Evolutionary conservation across 805 yeast species (phyloP).

Genomic region (Candida awuae): DNA sequence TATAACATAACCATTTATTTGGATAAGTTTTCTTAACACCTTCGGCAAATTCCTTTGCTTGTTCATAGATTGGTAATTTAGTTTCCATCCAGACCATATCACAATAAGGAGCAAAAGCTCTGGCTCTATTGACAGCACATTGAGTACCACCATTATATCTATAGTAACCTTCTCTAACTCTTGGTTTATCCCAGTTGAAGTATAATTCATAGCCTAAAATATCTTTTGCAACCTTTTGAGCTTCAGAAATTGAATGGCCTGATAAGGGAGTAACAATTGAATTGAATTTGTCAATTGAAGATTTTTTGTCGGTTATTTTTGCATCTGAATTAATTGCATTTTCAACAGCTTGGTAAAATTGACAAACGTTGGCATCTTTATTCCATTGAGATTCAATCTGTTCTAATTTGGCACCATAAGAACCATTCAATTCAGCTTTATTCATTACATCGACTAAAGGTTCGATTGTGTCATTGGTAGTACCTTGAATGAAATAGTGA

Average conservation of each 20-base stretch:
- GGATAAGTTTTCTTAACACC: constrained; percentile 81
- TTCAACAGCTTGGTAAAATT: constrained; percentile 85
- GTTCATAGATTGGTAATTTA: constrained; percentile 85
- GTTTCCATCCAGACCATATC: constrained; percentile 99
- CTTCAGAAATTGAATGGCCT: constrained; percentile 70
- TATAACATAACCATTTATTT: constrained; percentile 92
- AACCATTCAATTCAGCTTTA: constrained; percentile 72
- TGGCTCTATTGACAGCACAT: constrained; percentile 94
- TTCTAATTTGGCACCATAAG: constrained; percentile 62
- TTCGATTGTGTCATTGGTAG: constrained; percentile 75
- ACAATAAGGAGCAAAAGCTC: constrained; percentile 90
- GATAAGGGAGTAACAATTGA: constrained; percentile 67
- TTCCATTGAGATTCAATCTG: constrained; percentile 77
- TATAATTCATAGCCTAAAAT: constrained; percentile 73
- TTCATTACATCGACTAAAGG: constrained; percentile 72
- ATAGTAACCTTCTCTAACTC: constrained; percentile 96
- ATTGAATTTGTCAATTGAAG: constrained; percentile 56
- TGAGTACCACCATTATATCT: constrained; percentile 93
- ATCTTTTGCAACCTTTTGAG: constrained; percentile 64
- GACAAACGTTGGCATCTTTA: constrained; percentile 70
- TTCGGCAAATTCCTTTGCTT: constrained; percentile 90
- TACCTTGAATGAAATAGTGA: constrained; percentile 84
- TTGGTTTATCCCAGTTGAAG: constrained; percentile 92
- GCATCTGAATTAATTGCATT: constrained; percentile 63
- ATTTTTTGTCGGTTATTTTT: constrained; percentile 49